Percentiles rank a stretch among this genome's conserved stretches.
Conservation (phyloP, 148 eudicot species). For the Rhododendron williamsianum region DNA sequence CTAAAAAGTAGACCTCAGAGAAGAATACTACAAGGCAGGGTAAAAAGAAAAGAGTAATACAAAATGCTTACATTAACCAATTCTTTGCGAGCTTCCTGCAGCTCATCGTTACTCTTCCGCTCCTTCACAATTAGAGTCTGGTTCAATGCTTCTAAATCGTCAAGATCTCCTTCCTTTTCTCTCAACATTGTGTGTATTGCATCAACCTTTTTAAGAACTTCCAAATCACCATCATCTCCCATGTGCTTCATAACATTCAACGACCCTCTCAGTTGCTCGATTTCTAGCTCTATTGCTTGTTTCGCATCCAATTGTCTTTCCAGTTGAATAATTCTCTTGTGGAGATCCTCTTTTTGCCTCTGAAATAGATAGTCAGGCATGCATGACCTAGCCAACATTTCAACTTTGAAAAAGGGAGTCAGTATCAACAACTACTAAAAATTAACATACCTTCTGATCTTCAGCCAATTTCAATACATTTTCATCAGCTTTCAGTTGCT, state of each 20-base stretch:
- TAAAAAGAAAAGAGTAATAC: neutral
- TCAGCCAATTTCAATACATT: constrained; percentile 75
- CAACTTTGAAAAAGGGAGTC: neutral
- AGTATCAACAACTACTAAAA: neutral
- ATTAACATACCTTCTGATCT: constrained; percentile 59
- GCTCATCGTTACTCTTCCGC: constrained; percentile 82
- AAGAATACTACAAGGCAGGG: neutral
- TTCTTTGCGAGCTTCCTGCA: constrained; percentile 92
- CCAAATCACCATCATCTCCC: constrained; percentile 68
- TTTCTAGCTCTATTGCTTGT: constrained; percentile 82
- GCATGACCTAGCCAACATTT: neutral
- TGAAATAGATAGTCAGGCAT: constrained; percentile 22
- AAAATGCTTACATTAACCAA: constrained; percentile 57
- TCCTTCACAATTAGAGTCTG: constrained; percentile 80
- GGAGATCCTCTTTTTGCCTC: constrained; percentile 77
- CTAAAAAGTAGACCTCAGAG: neutral
- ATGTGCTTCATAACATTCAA: constrained; percentile 76
- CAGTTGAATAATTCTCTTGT: constrained; percentile 60
- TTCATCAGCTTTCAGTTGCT: constrained; percentile 71
- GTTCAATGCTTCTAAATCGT: constrained; percentile 57
- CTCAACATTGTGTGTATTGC: constrained; percentile 46
- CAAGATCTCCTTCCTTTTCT: constrained; percentile 75
- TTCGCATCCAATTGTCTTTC: constrained; percentile 75
- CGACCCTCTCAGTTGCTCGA: constrained; percentile 64
- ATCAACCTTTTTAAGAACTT: constrained; percentile 67